phyloP scores from a whole-genome alignment of 2,329 filamentous ascomycete genomes.

The Tothia fuscella region DNA sequence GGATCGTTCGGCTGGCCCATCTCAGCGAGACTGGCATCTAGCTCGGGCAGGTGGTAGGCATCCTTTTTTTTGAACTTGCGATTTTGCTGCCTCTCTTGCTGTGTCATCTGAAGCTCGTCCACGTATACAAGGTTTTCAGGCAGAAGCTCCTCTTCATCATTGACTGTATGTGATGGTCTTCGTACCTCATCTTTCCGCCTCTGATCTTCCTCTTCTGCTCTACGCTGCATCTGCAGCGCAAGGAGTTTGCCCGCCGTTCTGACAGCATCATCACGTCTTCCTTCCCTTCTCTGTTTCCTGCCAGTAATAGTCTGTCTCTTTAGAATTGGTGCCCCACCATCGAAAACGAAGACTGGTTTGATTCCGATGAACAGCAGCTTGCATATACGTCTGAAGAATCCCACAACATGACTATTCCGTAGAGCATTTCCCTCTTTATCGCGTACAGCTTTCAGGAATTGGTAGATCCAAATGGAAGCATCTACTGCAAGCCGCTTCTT shows the following conservation, averaged over 20 bases:
- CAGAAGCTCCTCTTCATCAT: constrained; percentile 53
- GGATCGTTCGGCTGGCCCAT: constrained; percentile 90
- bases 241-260: constrained; percentile 83
- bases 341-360: constrained; percentile 93
- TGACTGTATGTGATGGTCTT: constrained; percentile 18
- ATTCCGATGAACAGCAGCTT: constrained; percentile 96
- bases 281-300: constrained; percentile 70
- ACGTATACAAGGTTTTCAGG: constrained; percentile 74
- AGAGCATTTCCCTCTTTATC: constrained; percentile 97
- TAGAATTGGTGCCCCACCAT: constrained; percentile 80
- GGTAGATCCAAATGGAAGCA: constrained; percentile 99
- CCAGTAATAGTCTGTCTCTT: constrained; percentile 83
- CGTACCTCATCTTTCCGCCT: constrained; percentile 44
- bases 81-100: constrained; percentile 59
- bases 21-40: constrained; percentile 63
- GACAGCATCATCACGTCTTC: constrained; percentile 81
- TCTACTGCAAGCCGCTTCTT: constrained; percentile 93
- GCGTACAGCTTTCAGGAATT: constrained; percentile 95
- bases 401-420: constrained; percentile 89
- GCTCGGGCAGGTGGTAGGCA: constrained; percentile 84
- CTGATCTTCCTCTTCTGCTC: constrained; percentile 72
- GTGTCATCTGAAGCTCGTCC: constrained; percentile 74
- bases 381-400: constrained; percentile 97
- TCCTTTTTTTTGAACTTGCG: constrained; percentile 81
- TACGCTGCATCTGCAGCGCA: constrained; percentile 85